phyloP scores from a whole-genome alignment of 2,329 filamentous ascomycete species.

The Metarhizium brunneum region DNA sequence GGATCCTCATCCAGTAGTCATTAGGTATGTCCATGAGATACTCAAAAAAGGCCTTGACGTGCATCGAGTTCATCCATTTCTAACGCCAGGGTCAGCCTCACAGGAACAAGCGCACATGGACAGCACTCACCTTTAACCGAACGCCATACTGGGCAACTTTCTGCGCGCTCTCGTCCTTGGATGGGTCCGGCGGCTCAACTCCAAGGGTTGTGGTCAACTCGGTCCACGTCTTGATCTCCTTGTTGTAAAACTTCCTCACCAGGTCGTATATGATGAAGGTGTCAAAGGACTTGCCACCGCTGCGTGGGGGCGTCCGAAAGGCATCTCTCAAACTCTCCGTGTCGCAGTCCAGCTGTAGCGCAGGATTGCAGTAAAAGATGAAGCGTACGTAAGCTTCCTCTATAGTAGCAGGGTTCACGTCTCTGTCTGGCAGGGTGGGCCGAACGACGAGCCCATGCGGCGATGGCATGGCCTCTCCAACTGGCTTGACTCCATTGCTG shows the following conservation, averaged over 20 bases:
- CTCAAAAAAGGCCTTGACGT: conserved; percentile 90
- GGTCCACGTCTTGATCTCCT: conserved; percentile 88
- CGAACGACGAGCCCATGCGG: conserved; percentile 8
- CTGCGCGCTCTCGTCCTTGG: conserved; percentile 81
- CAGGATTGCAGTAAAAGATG: conserved; percentile 85
- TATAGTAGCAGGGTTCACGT: conserved; percentile 61
- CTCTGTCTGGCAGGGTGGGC: conserved; percentile 50
- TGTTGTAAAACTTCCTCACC: conserved; percentile 66
- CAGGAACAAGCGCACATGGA: neutral
- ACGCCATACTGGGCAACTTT: conserved; percentile 95
- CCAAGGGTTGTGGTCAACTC: conserved; percentile 81
- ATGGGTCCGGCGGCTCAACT: conserved; percentile 71
- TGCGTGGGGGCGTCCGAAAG: conserved; percentile 74
- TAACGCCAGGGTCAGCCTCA: conserved; percentile 19
- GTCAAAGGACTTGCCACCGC: conserved; percentile 78
- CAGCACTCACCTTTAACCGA: conserved; percentile 62
- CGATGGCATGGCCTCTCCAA: neutral
- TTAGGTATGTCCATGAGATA: conserved; percentile 73
- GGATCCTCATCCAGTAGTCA: conserved; percentile 71
- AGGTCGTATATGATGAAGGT: conserved; percentile 69
- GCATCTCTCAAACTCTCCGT: conserved; percentile 62
- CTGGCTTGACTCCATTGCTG: neutral
- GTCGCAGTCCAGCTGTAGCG: conserved; percentile 57
- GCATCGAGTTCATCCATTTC: conserved; percentile 97
- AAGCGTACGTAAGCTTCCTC: conserved; percentile 78